phyloP scores from a whole-genome alignment of 768 basidiomycete species.

The Leccinum pellstonianum region DNA sequence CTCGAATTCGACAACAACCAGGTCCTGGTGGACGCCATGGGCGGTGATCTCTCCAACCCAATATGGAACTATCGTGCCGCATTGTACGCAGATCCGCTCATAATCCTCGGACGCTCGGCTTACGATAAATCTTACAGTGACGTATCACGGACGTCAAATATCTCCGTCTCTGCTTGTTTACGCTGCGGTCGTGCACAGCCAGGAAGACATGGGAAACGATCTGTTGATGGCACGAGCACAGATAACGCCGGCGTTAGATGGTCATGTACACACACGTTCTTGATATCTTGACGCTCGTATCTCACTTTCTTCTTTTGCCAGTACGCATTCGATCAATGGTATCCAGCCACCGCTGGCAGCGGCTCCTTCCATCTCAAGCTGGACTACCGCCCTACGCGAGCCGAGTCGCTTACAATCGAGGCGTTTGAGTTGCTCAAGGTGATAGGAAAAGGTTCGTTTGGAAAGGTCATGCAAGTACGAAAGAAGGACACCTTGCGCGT shows the following conservation, averaged over 20 bases:
- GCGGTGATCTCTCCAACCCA: conserved; percentile 86
- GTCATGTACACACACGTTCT: conserved; percentile 50
- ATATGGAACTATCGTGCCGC: conserved; percentile 96
- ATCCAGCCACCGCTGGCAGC: conserved; percentile 73
- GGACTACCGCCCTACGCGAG: conserved; percentile 84
- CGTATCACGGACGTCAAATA: conserved; percentile 90
- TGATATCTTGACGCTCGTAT: background rate
- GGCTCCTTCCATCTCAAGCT: conserved; percentile 97
- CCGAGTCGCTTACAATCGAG: conserved; percentile 89
- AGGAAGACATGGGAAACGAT: conserved; percentile 97
- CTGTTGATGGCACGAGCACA: conserved; percentile 91
- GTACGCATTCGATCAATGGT: conserved; percentile 92
- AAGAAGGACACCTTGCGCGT: conserved; percentile 98
- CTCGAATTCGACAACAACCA: conserved; percentile 99
- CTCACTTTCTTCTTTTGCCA: conserved; percentile 27
- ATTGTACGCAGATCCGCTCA: conserved; percentile 61
- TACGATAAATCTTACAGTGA: conserved; percentile 54
- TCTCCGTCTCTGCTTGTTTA: conserved; percentile 89
- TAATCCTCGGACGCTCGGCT: conserved; percentile 1
- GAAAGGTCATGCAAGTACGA: conserved; percentile 99
- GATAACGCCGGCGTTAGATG: conserved; percentile 79
- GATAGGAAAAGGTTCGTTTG: conserved; percentile 96
- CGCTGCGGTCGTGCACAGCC: conserved; percentile 65
- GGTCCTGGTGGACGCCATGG: conserved; percentile 92
- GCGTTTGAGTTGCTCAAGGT: conserved; percentile 96